Evolutionary conservation across 2,329 filamentous ascomycete genomes (phyloP), one percentile per base, ranked within the genome.

Genomic region (Blastomyces silverae): DNA sequence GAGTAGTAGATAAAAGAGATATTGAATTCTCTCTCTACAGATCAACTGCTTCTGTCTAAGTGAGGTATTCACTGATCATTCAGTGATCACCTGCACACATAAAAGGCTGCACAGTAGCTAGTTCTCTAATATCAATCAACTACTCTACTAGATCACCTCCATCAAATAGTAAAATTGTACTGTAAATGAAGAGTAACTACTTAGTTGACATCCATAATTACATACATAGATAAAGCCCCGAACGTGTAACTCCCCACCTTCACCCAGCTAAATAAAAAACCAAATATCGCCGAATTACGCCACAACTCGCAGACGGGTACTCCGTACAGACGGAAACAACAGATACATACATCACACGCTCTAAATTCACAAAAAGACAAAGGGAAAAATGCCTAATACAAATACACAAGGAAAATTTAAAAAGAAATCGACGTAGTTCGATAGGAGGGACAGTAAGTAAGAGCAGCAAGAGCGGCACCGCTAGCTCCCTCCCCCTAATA

Each of bases 301-400:
- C 56, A n/a, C 8, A 58, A 58, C 56, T 58, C 56, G n/a, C 56
- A 58, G 17, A 42, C 34, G 20, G n/a, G n/a, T n/a, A n/a, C n/a
- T n/a, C n/a, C 25, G 37, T 37, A 15, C n/a, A 25, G 25, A 37
- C 2, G 4, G 11, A 17, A 6, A 52, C 17, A 28, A 13, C 15
- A n/a, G 15, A 20, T 34, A 37, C 17, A 34, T 28, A 37, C 17
- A 34, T 28, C 22, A 52, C 8, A 3, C 13, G 48, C 46, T 52
- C 22, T 22, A 52, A 28, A 52, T 17, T 28, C 48, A 28, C 48
- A 52, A 15, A 15, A 52, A 52, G 13, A 5, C 8, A 28, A 15
- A 5, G n/a, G 10, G 10, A 22, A 50, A 52, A 28, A 28, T 28
- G 22, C 22, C 10, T 17, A 15, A 25, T 15, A 52, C 22, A 25